Base-by-base conservation (phyloP, 1,284 basidiomycete genomes). In the Heterobasidion parviporum region DNA sequence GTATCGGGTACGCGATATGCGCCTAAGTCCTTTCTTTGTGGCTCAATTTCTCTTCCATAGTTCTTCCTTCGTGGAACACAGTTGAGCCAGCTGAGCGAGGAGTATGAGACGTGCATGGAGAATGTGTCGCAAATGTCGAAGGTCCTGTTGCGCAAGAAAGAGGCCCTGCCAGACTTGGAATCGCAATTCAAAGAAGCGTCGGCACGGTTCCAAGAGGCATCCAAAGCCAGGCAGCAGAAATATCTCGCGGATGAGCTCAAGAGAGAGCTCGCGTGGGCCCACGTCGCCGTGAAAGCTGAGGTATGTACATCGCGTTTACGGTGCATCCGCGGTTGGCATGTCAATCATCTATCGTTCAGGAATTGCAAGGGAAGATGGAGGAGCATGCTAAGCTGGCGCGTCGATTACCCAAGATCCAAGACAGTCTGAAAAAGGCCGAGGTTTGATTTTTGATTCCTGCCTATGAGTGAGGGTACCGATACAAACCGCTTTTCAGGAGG, bases 1-100 rank as follows among this genome's bases (percentile, higher is more conserved):
- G 68, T 99, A 99, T 73, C 83, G 87, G 69, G 94, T 90, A 64
- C 15, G 77, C 63, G 35, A 20, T 35, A 16, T 44, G 2, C n/a
- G n/a, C 46, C 45, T 33, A 47, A 36, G 7, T 44, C 45, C 15
- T 9, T 48, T 16, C 48, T n/a, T 26, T 6, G 26, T 26, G 26
- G 26, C 26, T 26, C 26, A 20, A 49, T 14, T 47, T 35, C 26
- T 43, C 14, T 56, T 5, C 32, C 33, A 4, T 38, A 94, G 91
- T 94, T 98, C 69, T 99, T 98, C 80, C 79, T 98, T 47, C 83
- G 86, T 35, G 97, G 97, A 8, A 99, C 96, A 0, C 92, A 94
- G 62, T 83, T 99, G 32, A 83, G 85, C 38, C 89, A 95, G 65
- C 83, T 99, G 20, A 84, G 83, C 6, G 85, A 92, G 33, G 90